Evolutionary conservation across 2,329 filamentous ascomycete genomes (phyloP).

Genomic region (Tympanopsis confertula): DNA sequence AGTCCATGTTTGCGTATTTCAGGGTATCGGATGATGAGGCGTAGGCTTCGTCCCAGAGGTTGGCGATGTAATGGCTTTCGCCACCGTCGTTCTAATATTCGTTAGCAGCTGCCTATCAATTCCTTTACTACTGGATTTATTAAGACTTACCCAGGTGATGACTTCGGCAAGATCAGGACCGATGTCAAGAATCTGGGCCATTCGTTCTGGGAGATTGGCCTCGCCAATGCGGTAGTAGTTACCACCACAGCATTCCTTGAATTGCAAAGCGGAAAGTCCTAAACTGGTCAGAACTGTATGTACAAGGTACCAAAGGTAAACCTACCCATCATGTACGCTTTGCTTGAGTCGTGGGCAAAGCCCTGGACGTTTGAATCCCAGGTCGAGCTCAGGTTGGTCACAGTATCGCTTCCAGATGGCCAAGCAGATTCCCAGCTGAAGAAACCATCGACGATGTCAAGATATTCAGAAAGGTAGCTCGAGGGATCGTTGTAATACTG

Average conservation of each 20-base stretch:
- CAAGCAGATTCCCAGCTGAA: slow-evolving; percentile 25
- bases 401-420: slow-evolving; percentile 13
- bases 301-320: too few relatives aligned
- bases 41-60: slow-evolving; percentile 16
- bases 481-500: slow-evolving; percentile 17
- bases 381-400: slow-evolving; percentile 13
- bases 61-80: slow-evolving; percentile 23
- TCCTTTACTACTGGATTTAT: not conserved
- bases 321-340: slow-evolving; percentile 20
- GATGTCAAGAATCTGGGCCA: slow-evolving; percentile 19
- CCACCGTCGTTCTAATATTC: slow-evolving; percentile 17
- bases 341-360: slow-evolving; percentile 10
- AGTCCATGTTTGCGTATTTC: slow-evolving; percentile 15
- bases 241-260: slow-evolving; percentile 16
- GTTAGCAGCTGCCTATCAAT: slow-evolving; percentile 1
- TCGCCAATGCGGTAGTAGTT: slow-evolving; percentile 19
- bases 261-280: slow-evolving; percentile 15
- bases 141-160: slow-evolving; percentile 13
- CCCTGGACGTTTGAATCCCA: slow-evolving; percentile 10
- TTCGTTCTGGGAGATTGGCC: slow-evolving; percentile 19
- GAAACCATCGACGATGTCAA: slow-evolving; percentile 17
- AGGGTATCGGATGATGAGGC: slow-evolving; percentile 10
- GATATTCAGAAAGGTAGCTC: slow-evolving; percentile 15
- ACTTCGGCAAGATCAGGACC: slow-evolving; percentile 18
- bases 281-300: too few relatives aligned